Base-by-base conservation (phyloP, 352 stramenopile species). In the Phytophthora meadii region DNA sequence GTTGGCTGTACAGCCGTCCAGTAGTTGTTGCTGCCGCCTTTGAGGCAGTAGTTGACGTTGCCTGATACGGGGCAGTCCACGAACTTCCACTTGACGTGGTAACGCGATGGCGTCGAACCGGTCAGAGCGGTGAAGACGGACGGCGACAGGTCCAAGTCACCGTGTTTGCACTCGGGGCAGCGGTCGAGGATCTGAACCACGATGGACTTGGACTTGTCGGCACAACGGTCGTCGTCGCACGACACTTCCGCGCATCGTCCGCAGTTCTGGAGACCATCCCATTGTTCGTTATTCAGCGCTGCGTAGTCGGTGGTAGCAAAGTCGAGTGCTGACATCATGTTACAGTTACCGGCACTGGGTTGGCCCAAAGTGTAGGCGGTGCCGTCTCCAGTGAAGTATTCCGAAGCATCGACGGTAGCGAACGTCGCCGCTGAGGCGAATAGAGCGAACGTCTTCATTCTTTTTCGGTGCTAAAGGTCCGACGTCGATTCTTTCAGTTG, bases 211-310 rank as follows among this genome's bases (percentile, higher is more conserved):
- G 51, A 70, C 46, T 76, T 64, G 61, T 84, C 71, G 11, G 63
- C 32, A 41, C 84, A 93, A 0, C 74, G 67, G n/a, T 71, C 27
- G 59, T 93, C 85, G 15, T 44, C 61, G 50, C 82, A 92, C 36
- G 72, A 77, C 8, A 92, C 83, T 39, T 90, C 70, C 36, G 80
- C 85, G 47, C 85, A 93, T 15, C 83, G 82, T 7, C 82, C 82
- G 51, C 85, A 91, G 68, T 89, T 79, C 40, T 68, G 59, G 6
- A 79, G 76, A 24, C 65, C 62, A 57, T 81, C 59, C 82, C 83
- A 93, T 68, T 93, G 84, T 5, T 77, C 65, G 66, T 83, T 68
- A 59, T 91, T 93, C 28, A 93, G 56, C 5, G 84, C 84, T n/a
- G 77, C 84, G 57, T 93, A 90, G 70, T 89, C 79, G 22, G 61